phyloP scores from a whole-genome alignment of 805 yeast genomes.

The Priceomyces melissophilus region DNA sequence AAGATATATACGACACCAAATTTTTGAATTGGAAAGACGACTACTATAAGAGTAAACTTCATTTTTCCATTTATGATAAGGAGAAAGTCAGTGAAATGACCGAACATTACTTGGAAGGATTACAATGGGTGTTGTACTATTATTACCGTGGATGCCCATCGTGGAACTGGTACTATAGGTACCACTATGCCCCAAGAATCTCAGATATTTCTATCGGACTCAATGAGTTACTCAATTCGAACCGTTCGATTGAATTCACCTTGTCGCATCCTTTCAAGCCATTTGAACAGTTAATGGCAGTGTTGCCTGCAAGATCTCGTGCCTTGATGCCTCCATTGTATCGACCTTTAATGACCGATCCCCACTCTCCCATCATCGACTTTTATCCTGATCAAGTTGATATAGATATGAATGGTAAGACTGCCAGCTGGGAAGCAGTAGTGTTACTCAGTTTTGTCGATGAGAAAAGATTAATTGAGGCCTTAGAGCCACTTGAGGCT shows the following conservation, averaged over 20 bases:
- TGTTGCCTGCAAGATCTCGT: slow-evolving; percentile 88
- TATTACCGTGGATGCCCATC: slow-evolving; percentile 89
- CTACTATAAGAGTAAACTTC: slow-evolving; percentile 82
- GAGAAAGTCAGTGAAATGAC: slow-evolving; percentile 61
- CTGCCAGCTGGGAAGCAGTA: slow-evolving; percentile 97
- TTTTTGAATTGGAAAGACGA: slow-evolving; percentile 78
- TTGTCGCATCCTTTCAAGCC: slow-evolving; percentile 82
- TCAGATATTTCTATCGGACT: slow-evolving; percentile 80
- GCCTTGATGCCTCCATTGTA: slow-evolving; percentile 72
- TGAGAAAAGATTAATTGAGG: slow-evolving; percentile 65
- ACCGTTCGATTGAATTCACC: slow-evolving; percentile 45
- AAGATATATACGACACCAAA: slow-evolving; percentile 66
- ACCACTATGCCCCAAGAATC: slow-evolving; percentile 92
- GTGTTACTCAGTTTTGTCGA: slow-evolving; percentile 91
- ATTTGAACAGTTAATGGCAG: slow-evolving; percentile 96
- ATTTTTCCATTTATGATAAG: slow-evolving; percentile 59
- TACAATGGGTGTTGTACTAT: slow-evolving; percentile 94
- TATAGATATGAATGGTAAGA: slow-evolving; percentile 89
- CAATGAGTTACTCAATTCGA: slow-evolving; percentile 40
- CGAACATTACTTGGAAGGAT: slow-evolving; percentile 84
- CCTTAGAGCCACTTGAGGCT: slow-evolving; percentile 63
- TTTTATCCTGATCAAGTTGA: slow-evolving; percentile 88
- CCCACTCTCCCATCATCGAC: slow-evolving; percentile 80
- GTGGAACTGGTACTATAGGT: slow-evolving; percentile 92
- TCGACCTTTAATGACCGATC: slow-evolving; percentile 82